Base-by-base conservation (phyloP, 2,329 filamentous ascomycete genomes). In the Diaporthe citri region DNA sequence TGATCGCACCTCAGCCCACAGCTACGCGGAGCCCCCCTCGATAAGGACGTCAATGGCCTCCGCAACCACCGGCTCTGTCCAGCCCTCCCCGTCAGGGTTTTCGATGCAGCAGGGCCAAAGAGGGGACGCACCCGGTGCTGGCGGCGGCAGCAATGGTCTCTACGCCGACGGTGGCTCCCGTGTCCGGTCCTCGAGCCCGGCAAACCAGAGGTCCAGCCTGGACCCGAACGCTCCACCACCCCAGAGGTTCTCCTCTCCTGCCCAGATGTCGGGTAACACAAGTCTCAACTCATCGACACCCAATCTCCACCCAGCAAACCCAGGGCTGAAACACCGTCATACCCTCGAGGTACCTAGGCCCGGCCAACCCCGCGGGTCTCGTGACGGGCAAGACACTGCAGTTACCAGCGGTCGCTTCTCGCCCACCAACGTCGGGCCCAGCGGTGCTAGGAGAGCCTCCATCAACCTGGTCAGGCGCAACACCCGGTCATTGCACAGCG, bases 401-500 rank as follows among this genome's bases (percentile, higher is more conserved):
- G 91, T 91, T 57, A 88, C 92, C 13, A 96, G 90, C 78, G 96
- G 96, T 62, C 92, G 96, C 73, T 96, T 97, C 82, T 98, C 96
- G 31, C 95, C 91, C 0, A 87, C 86, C 12, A 86, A 85, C 10
- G 80, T 91, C 48, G 80, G 80, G 6, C 88, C 90, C 2, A 86
- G 89, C 28, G 89, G 89, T 28, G 88, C 89, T 70, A 92, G 96
- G 80, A 90, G 96, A 79, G 92, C 93, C 12, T 99, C 97, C n/a
- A 88, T 98, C 77, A 96, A 90, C 78, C 86, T 98, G 72, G 94
- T 90, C 71, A 90, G 96, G 80, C 91, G 95, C 76, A 92, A 93
- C 76, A 98, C 96, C 34, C 90, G 95, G 77, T 97, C 95, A 9
- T 91, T 97, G 81, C 92, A 96, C 80, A 97, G 95, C 2, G 96